phyloP scores from a whole-genome alignment of 1,284 basidiomycete genomes.

The Hemileia vastatrix region DNA sequence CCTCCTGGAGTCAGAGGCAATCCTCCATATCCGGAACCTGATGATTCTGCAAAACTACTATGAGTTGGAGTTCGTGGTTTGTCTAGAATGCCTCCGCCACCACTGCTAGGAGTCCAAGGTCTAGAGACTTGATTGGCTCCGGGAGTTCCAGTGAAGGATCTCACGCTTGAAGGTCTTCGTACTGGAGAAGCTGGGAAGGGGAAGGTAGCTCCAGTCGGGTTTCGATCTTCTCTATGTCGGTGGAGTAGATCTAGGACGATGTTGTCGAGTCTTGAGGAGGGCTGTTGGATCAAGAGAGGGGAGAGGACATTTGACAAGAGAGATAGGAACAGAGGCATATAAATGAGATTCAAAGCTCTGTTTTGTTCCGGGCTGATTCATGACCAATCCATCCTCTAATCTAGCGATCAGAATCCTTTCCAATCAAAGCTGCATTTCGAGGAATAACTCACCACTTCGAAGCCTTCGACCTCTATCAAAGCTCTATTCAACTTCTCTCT shows the following conservation, averaged over 20 bases:
- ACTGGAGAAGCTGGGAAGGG: slow-evolving; percentile 26
- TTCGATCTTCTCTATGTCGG: slow-evolving; percentile 33
- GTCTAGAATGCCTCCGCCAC: not conserved
- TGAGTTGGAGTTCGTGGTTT: not conserved
- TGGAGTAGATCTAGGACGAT: slow-evolving; percentile 37
- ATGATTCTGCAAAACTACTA: not conserved
- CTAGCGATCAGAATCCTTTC: too few species aligned
- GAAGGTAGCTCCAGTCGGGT: slow-evolving; percentile 32
- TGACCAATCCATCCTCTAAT: too few species aligned
- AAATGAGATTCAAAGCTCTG: too few species aligned
- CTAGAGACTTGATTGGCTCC: slow-evolving; percentile 20
- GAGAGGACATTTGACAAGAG: too few species aligned
- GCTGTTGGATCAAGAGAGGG: slow-evolving; percentile 6
- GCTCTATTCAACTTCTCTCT: slow-evolving; percentile 28
- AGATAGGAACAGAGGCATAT: too few species aligned
- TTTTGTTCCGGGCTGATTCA: too few species aligned
- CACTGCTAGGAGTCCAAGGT: slow-evolving; percentile 30
- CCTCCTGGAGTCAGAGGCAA: not conserved
- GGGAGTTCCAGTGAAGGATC: slow-evolving; percentile 26
- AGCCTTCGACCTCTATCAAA: slow-evolving; percentile 29
- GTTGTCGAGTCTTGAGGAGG: slow-evolving; percentile 32
- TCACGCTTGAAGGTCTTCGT: slow-evolving; percentile 29
- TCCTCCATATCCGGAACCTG: not conserved
- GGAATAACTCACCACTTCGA: slow-evolving; percentile 20
- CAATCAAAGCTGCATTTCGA: too few species aligned